Conservation (phyloP, 371 early-diverging fungal species). For the Fennellomyces sp. region DNA sequence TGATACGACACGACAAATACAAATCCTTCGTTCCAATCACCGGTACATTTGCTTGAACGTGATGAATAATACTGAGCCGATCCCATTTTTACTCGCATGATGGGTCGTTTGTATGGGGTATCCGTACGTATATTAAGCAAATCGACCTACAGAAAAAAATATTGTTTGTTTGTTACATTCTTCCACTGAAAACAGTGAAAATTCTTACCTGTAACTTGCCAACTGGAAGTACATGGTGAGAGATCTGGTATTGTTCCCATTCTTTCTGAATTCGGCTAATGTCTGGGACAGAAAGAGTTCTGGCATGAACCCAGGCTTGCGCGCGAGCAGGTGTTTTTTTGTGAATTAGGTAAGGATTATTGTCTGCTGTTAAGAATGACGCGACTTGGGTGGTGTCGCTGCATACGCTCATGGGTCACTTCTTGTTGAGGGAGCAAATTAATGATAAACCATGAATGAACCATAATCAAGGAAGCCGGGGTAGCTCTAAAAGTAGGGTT, state of each 20-base stretch:
- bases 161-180: not conserved
- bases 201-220: constrained; percentile 37
- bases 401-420: not conserved
- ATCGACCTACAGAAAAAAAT: constrained; percentile 31
- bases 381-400: constrained; percentile 4
- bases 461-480: not conserved
- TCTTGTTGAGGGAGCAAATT: not conserved
- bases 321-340: constrained; percentile 11
- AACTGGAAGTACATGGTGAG: not conserved
- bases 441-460: not conserved
- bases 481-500: too few species aligned
- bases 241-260: constrained; percentile 35
- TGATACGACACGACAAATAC: constrained; percentile 45
- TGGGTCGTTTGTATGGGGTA: constrained; percentile 30
- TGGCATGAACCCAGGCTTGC: constrained; percentile 11
- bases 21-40: constrained; percentile 56
- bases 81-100: constrained; percentile 50
- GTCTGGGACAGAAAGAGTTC: constrained; percentile 41
- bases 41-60: constrained; percentile 30
- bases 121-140: constrained; percentile 47
- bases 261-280: constrained; percentile 31
- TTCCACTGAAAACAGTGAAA: not conserved
- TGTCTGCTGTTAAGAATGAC: not conserved
- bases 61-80: constrained; percentile 46
- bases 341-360: not conserved